A percentile compares a stretch with the other conserved stretches of the same genome.
These are phyloP conservation scores for Rhinocladiella similis DNA, from an alignment of 2,329 filamentous ascomycete species.

Conservation along the genomic window DNA sequence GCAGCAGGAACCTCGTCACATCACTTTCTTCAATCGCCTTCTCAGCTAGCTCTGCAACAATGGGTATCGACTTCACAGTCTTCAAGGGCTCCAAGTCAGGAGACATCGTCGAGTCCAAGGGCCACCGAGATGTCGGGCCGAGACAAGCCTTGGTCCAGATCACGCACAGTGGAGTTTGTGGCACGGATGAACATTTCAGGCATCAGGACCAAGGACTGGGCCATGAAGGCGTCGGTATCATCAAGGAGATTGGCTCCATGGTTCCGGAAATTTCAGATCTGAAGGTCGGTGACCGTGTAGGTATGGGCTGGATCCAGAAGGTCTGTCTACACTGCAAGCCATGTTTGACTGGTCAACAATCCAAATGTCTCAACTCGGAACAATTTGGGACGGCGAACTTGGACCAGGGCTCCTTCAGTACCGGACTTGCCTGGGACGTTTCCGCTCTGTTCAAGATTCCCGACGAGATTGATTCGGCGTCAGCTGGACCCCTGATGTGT, in stretches of 20 bases:
- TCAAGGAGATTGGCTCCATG: constrained; percentile 25
- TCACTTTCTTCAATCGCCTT: no score
- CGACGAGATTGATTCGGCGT: constrained; percentile 15
- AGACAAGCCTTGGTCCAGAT: constrained; percentile 23
- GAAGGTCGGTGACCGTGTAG: constrained; percentile 27
- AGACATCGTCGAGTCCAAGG: constrained; percentile 19
- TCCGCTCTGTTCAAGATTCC: constrained; percentile 23
- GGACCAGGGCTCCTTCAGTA: constrained; percentile 26
- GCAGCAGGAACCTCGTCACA: no score
- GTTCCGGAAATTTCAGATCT: constrained; percentile 20
- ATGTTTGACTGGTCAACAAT: constrained; percentile 32
- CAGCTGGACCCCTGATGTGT: constrained; percentile 24
- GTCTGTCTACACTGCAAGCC: constrained; percentile 24
- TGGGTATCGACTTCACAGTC: constrained; percentile 24
- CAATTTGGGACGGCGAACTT: constrained; percentile 21
- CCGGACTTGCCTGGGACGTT: constrained; percentile 25
- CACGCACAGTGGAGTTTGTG: constrained; percentile 25
- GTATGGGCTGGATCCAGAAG: constrained; percentile 27
- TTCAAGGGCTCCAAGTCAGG: constrained; percentile 26
- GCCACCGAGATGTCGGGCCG: constrained; percentile 17
- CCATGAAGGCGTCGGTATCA: constrained; percentile 31
- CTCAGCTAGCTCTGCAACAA: background rate
- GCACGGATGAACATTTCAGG: constrained; percentile 25
- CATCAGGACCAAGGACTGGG: constrained; percentile 26
- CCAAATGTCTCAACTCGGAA: constrained; percentile 28